These are phyloP conservation scores for Pichia nanzhaoensis DNA, from an alignment of 805 yeast species.

Conservation along the genomic window DNA sequence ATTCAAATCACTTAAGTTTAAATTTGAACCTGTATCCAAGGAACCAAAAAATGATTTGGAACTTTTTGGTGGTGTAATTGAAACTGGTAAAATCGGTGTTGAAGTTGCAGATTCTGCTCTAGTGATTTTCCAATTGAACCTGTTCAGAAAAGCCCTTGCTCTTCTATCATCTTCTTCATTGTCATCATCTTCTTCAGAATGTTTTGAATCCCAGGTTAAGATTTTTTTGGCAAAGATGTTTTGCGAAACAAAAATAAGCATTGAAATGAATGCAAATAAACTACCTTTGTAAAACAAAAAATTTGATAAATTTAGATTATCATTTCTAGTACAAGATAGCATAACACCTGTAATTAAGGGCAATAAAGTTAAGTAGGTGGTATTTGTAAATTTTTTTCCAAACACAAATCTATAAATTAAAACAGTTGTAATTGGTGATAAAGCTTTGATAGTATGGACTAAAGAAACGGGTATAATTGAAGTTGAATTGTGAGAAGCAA, in stretches of 20 bases:
- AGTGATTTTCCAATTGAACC: slow-evolving; percentile 25
- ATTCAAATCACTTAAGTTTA: slow-evolving; percentile 8
- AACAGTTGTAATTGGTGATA: slow-evolving; percentile 87
- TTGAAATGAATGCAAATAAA: slow-evolving; percentile 45
- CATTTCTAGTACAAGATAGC: slow-evolving; percentile 56
- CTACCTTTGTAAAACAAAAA: slow-evolving; percentile 35
- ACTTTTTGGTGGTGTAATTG: slow-evolving; percentile 26
- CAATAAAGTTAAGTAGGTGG: slow-evolving; percentile 71
- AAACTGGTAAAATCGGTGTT: slow-evolving; percentile 30
- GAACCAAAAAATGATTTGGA: slow-evolving; percentile 12
- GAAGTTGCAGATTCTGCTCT: slow-evolving; percentile 30
- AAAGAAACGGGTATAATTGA: slow-evolving; percentile 87
- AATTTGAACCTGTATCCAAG: slow-evolving; percentile 1
- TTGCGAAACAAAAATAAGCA: slow-evolving; percentile 69
- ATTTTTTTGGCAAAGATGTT: slow-evolving; percentile 75
- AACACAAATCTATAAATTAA: slow-evolving; percentile 62
- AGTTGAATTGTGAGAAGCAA: slow-evolving; percentile 88
- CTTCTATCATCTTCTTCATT: slow-evolving; percentile 17
- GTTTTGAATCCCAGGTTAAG: slow-evolving; percentile 41
- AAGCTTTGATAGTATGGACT: slow-evolving; percentile 89
- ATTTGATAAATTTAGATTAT: slow-evolving; percentile 20
- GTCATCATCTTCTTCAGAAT: slow-evolving; percentile 8
- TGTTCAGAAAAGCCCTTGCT: slow-evolving; percentile 23
- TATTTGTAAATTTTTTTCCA: slow-evolving; percentile 45
- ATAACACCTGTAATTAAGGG: slow-evolving; percentile 85